A percentile compares a stretch with the other conserved stretches of the same genome.
phyloP scores from a whole-genome alignment of 2,329 filamentous ascomycete species.

The Nothopassalora personata region DNA sequence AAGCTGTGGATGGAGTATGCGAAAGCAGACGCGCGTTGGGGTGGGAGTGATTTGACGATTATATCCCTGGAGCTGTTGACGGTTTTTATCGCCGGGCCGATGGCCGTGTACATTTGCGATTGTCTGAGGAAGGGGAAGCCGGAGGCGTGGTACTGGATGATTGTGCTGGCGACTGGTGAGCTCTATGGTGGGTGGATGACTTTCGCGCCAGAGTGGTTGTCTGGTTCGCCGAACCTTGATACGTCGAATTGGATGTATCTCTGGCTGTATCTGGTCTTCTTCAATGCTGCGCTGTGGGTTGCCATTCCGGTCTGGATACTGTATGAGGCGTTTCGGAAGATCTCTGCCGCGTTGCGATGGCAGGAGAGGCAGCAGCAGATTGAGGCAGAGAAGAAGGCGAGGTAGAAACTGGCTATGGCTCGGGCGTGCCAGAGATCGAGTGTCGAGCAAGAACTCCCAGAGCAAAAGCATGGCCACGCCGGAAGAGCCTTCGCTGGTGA shows the following conservation, averaged over 20 bases:
- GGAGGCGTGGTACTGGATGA: constrained; percentile 52
- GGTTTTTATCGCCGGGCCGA: constrained; percentile 54
- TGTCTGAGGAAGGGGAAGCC: constrained; percentile 31
- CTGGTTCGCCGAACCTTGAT: constrained; percentile 52
- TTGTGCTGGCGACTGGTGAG: constrained; percentile 56
- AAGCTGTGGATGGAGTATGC: constrained; percentile 62
- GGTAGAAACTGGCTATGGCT: neutral
- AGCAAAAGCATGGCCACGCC: too few species aligned
- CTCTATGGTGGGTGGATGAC: constrained; percentile 63
- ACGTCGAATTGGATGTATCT: constrained; percentile 57
- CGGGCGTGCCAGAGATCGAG: neutral
- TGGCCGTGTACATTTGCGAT: constrained; percentile 55
- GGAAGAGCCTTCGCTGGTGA: too few species aligned
- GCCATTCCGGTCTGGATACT: constrained; percentile 55
- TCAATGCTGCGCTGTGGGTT: constrained; percentile 58
- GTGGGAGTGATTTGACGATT: constrained; percentile 53
- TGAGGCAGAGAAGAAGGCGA: constrained; percentile 16
- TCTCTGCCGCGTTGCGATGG: constrained; percentile 18
- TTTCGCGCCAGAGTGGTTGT: constrained; percentile 61
- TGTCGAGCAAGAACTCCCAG: neutral
- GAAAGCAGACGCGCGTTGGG: constrained; percentile 59
- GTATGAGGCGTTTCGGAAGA: constrained; percentile 46
- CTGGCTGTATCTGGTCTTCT: constrained; percentile 60
- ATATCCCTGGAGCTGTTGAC: constrained; percentile 58
- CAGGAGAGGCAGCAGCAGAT: constrained; percentile 2